A percentile compares a stretch with the other conserved stretches of the same genome.
Conservation (phyloP, 2,329 filamentous ascomycete species). For the Paracoccidioides brasiliensis region DNA sequence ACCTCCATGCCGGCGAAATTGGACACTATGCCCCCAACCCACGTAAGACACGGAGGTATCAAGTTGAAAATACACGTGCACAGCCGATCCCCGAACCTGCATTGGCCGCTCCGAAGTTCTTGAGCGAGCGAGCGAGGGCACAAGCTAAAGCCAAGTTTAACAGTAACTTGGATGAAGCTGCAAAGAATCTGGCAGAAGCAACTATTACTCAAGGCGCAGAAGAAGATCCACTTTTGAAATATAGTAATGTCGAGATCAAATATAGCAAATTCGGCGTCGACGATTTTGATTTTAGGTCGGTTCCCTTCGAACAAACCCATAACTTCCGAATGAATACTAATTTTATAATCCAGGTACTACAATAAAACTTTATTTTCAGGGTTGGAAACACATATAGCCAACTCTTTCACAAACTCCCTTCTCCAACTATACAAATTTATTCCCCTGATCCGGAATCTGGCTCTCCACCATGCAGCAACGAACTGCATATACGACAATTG, state of each 20-base stretch:
- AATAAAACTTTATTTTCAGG: constrained; percentile 88
- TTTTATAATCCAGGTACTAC: constrained; percentile 54
- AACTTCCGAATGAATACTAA: constrained; percentile 54
- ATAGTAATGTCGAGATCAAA: constrained; percentile 91
- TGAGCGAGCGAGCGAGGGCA: constrained; percentile 83
- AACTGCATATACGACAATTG: constrained; percentile 73
- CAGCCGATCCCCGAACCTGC: constrained; percentile 48
- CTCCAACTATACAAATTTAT: constrained; percentile 88
- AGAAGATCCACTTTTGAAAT: constrained; percentile 74
- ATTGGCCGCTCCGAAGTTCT: constrained; percentile 68
- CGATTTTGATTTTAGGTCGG: constrained; percentile 97
- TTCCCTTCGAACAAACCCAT: constrained; percentile 39
- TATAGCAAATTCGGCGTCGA: constrained; percentile 99
- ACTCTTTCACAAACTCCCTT: constrained; percentile 89
- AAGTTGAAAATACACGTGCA: constrained; percentile 63
- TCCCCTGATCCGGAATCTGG: constrained; percentile 72
- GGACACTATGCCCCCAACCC: constrained; percentile 69
- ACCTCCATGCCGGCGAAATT: constrained; percentile 57
- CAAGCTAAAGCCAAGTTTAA: constrained; percentile 29
- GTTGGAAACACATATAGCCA: constrained; percentile 88
- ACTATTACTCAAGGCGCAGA: constrained; percentile 60
- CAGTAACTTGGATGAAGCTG: constrained; percentile 40
- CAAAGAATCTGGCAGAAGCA: constrained; percentile 52
- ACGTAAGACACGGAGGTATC: constrained; percentile 61
- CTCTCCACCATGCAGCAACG: constrained; percentile 77